phyloP scores from a whole-genome alignment of 148 eudicot species.

The Rhododendron williamsianum region DNA sequence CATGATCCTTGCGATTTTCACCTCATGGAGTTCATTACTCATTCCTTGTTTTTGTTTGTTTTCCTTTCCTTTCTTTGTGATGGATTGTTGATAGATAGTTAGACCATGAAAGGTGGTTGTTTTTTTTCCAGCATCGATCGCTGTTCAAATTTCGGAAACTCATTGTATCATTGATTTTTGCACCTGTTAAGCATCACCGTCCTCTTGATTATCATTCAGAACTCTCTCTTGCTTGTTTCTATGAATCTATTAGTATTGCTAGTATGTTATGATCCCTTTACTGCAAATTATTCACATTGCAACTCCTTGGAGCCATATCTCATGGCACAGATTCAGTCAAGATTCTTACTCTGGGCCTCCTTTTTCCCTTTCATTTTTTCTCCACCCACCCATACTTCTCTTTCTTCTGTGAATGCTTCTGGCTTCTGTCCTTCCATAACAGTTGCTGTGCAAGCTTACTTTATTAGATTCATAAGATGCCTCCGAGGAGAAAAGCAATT shows the following conservation, averaged over 20 bases:
- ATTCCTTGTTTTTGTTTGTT: conserved; percentile 1
- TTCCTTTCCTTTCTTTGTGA: background rate
- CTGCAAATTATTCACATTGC: conserved; percentile 41
- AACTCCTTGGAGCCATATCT: conserved; percentile 58
- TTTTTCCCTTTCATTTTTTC: conserved; percentile 61
- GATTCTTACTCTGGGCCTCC: conserved; percentile 64
- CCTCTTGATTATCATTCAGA: conserved; percentile 48
- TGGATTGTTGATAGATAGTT: conserved; percentile 19
- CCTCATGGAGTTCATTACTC: background rate
- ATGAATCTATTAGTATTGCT: conserved; percentile 24
- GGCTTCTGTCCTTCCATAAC: conserved; percentile 69
- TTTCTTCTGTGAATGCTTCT: conserved; percentile 67
- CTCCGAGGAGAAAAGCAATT: conserved; percentile 58
- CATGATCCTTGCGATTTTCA: conserved; percentile 6
- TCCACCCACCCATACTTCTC: conserved; percentile 57
- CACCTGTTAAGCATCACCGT: conserved; percentile 50
- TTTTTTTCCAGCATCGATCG: conserved; percentile 28
- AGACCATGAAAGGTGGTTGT: conserved; percentile 29
- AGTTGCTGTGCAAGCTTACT: conserved; percentile 53
- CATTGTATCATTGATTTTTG: conserved; percentile 48
- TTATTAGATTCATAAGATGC: conserved; percentile 58
- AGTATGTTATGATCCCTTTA: conserved; percentile 11
- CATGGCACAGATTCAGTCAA: conserved; percentile 73
- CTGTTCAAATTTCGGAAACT: conserved; percentile 29
- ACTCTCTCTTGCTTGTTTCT: conserved; percentile 51